Percentiles rank a stretch among this genome's conserved stretches.
These are phyloP conservation scores for Xanthoparmelia taractica DNA, from an alignment of 495 filamentous ascomycete genomes.

Conservation along the genomic window DNA sequence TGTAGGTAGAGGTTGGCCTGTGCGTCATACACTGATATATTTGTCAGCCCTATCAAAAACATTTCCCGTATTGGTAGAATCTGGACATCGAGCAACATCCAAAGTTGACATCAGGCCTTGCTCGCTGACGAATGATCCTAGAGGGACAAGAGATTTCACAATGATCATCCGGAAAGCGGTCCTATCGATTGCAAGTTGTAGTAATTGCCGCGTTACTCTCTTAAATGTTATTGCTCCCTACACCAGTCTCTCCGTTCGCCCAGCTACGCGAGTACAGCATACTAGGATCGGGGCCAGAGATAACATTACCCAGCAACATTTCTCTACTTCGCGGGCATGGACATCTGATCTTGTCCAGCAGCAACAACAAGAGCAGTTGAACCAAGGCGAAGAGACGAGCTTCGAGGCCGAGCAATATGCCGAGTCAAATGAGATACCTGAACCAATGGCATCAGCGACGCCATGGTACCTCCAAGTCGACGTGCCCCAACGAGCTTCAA, in stretches of 20 bases:
- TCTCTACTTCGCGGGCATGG: conserved; percentile 4
- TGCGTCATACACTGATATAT: conserved; percentile 14
- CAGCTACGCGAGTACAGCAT: background rate
- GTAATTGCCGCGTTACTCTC: conserved; percentile 19
- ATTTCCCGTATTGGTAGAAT: background rate
- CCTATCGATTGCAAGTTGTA: conserved; percentile 9
- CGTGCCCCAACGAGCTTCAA: conserved; percentile 33
- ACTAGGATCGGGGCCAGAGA: background rate
- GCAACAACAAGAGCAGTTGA: background rate
- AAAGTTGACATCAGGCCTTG: background rate
- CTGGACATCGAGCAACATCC: background rate
- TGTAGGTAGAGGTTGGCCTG: background rate
- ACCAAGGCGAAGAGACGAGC: background rate
- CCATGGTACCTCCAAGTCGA: conserved; percentile 90
- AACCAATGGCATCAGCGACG: conserved; percentile 18
- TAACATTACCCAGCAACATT: background rate
- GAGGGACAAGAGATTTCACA: background rate
- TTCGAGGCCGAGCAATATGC: background rate
- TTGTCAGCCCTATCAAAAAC: conserved; percentile 8
- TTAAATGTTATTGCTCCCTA: conserved; percentile 16
- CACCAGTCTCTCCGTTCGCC: conserved; percentile 10
- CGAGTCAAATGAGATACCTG: background rate
- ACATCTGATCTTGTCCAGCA: conserved; percentile 7
- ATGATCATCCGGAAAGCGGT: background rate
- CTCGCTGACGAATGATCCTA: background rate